Evolutionary conservation across 2,329 filamentous ascomycete species (phyloP).

Genomic region (Botrytis medusae): DNA sequence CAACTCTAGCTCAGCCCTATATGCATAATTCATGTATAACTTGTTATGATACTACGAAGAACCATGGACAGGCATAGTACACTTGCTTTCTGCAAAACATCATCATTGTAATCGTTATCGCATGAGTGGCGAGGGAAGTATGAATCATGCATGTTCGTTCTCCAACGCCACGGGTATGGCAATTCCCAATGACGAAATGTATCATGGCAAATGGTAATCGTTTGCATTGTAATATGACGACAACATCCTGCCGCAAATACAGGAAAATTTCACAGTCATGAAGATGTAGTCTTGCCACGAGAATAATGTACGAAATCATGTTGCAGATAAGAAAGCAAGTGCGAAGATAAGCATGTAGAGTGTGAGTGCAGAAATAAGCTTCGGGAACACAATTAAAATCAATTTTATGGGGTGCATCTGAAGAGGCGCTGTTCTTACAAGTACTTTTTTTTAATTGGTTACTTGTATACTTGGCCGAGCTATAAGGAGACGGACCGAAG

Average conservation of each 20-base stretch:
- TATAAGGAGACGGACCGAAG: constrained; percentile 9
- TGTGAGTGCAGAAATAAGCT: neutral
- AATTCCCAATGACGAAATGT: neutral
- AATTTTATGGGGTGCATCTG: neutral
- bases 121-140: neutral
- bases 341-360: neutral
- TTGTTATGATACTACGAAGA: neutral
- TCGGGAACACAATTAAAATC: neutral
- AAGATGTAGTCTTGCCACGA: neutral
- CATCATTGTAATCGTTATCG: neutral
- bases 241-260: neutral
- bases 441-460: neutral
- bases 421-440: neutral
- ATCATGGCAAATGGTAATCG: neutral
- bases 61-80: neutral
- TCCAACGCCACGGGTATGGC: neutral
- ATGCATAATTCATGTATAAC: neutral
- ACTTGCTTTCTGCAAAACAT: neutral
- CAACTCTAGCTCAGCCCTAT: constrained; percentile 12
- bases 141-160: neutral
- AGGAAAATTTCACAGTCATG: neutral
- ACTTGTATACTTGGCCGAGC: neutral
- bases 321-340: neutral
- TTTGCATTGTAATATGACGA: neutral
- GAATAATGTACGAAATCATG: neutral